Conservation (phyloP, 805 yeast genomes). For the Metschnikowia matae region DNA sequence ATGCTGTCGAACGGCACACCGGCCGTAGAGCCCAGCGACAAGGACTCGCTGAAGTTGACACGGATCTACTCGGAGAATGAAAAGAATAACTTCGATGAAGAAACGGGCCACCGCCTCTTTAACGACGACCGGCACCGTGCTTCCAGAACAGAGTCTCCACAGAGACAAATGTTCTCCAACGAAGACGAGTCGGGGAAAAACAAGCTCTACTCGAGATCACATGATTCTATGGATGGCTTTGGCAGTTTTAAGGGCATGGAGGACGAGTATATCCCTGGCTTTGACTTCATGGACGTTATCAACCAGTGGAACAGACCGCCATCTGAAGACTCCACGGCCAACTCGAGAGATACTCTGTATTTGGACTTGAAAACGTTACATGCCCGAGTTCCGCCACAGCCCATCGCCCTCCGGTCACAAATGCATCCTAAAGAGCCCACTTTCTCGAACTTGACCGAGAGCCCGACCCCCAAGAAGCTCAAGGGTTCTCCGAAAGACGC, state of each 20-base stretch:
- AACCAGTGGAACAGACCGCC: slow-evolving; percentile 52
- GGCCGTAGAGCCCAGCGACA: not conserved
- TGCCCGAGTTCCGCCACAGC: slow-evolving; percentile 43
- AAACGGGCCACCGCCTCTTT: slow-evolving; percentile 50
- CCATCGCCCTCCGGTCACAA: slow-evolving; percentile 24
- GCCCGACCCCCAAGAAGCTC: slow-evolving; percentile 23
- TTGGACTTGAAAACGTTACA: slow-evolving; percentile 40
- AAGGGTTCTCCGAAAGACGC: slow-evolving; percentile 20
- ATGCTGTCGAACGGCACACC: not conserved
- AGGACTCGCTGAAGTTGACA: slow-evolving; percentile 32
- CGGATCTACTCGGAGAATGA: slow-evolving; percentile 66
- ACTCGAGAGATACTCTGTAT: slow-evolving; percentile 34
- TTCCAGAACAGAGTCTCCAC: slow-evolving; percentile 18
- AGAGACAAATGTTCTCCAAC: not conserved
- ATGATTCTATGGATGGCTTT: slow-evolving; percentile 20
- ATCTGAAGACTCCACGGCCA: slow-evolving; percentile 16
- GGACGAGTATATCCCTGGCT: slow-evolving; percentile 75
- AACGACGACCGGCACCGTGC: slow-evolving; percentile 54
- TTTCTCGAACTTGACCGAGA: slow-evolving; percentile 8
- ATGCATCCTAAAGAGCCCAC: slow-evolving; percentile 8
- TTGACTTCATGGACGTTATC: slow-evolving; percentile 50
- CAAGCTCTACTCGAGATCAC: slow-evolving; percentile 32
- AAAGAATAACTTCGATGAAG: slow-evolving; percentile 52
- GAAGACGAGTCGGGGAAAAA: not conserved
- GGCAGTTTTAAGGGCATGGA: slow-evolving; percentile 46